Evolutionary conservation across 805 yeast species (phyloP).

Genomic region (Maudiozyma pseudohumilis): DNA sequence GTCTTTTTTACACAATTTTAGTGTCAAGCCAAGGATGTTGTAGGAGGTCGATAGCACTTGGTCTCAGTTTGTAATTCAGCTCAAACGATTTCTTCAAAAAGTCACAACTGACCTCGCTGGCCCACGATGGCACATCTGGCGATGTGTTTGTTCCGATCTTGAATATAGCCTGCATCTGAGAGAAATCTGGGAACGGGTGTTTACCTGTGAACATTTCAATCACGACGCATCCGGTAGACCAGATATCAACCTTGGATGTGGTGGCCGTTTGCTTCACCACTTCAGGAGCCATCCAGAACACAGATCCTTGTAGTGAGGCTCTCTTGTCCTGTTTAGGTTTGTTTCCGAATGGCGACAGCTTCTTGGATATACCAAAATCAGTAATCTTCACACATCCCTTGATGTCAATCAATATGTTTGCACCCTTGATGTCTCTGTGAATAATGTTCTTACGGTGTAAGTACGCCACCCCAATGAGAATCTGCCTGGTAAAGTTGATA

Average conservation of each 20-base stretch:
- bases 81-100: slow-evolving; percentile 64
- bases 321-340: slow-evolving; percentile 36
- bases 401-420: slow-evolving; percentile 71
- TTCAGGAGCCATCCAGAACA: slow-evolving; percentile 99
- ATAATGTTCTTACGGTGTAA: slow-evolving; percentile 67
- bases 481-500: slow-evolving; percentile 63
- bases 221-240: slow-evolving; percentile 93
- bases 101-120: slow-evolving; percentile 55
- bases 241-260: slow-evolving; percentile 88
- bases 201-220: slow-evolving; percentile 94
- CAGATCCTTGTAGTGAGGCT: slow-evolving; percentile 86
- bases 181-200: slow-evolving; percentile 91
- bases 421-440: slow-evolving; percentile 84
- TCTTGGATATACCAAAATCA: slow-evolving; percentile 76
- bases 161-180: slow-evolving; percentile 96
- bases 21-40: slow-evolving; percentile 36
- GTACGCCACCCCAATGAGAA: slow-evolving; percentile 63
- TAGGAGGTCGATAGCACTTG: slow-evolving; percentile 61
- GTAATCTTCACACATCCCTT: slow-evolving; percentile 76
- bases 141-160: slow-evolving; percentile 75
- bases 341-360: slow-evolving; percentile 45
- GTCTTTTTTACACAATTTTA: slow-evolving; percentile 8
- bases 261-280: slow-evolving; percentile 90
- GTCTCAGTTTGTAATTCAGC: slow-evolving; percentile 62
- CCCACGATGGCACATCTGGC: slow-evolving; percentile 74